phyloP scores from a whole-genome alignment of 371 early-diverging fungal genomes.

The Scutellospora calospora region DNA sequence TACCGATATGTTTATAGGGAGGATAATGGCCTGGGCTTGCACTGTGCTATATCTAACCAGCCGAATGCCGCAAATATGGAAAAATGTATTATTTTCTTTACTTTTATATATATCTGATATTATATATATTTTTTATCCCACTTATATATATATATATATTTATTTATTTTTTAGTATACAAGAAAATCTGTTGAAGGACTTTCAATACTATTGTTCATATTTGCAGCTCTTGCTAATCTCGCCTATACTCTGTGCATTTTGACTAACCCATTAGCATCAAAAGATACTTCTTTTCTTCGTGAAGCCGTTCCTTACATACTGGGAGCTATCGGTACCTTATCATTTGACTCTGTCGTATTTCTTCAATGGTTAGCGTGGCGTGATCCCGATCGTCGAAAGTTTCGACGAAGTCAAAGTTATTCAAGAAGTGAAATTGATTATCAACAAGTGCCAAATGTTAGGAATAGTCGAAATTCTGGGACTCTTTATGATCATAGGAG shows the following conservation, averaged over 20 bases:
- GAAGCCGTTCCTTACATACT: conserved; percentile 74
- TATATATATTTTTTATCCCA: not conserved
- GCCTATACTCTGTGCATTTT: conserved; percentile 72
- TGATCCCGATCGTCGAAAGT: not conserved
- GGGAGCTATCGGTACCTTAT: conserved; percentile 71
- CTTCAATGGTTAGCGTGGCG: conserved; percentile 55
- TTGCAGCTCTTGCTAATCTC: conserved; percentile 76
- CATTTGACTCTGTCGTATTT: conserved; percentile 73
- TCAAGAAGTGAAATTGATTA: not conserved
- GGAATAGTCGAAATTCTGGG: too few species aligned
- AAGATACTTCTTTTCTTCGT: conserved; percentile 33
- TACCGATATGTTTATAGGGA: conserved; percentile 56
- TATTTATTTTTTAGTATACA: conserved; percentile 45
- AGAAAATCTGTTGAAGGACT: conserved; percentile 73
- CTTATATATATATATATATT: not conserved
- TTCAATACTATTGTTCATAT: conserved; percentile 73
- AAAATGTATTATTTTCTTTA: conserved; percentile 53
- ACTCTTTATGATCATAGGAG: too few species aligned
- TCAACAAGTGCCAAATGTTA: too few species aligned
- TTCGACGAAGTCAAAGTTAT: not conserved
- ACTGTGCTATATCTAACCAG: conserved; percentile 71
- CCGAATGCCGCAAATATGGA: conserved; percentile 75
- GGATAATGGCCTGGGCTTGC: conserved; percentile 74
- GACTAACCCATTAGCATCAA: not conserved
- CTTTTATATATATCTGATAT: not conserved